Conservation (phyloP, 495 filamentous ascomycete genomes). For the Rostrohypoxylon terebratum region DNA sequence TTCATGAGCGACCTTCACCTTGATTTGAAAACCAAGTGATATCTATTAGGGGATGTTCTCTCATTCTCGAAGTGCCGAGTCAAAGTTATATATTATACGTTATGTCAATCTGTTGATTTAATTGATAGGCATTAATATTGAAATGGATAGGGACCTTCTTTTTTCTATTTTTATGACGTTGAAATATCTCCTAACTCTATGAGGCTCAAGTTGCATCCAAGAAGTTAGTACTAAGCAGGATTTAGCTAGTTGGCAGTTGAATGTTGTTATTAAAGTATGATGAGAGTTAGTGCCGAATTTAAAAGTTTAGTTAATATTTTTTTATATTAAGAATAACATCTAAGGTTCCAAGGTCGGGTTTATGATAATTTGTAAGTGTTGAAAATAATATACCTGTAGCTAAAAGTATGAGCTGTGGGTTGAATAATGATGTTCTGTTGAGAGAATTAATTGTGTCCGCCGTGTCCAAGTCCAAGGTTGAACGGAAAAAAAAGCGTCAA, state of each 20-base stretch:
- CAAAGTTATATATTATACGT: neutral
- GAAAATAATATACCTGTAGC: neutral
- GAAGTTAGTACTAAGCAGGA: neutral
- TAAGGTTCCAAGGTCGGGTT: no score
- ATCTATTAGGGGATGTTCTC: no score
- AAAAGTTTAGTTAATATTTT: neutral
- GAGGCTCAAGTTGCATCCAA: neutral
- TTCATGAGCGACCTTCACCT: no score
- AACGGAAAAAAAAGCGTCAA: conserved; percentile 15
- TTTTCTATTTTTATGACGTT: neutral
- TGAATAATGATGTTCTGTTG: neutral
- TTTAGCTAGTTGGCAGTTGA: neutral
- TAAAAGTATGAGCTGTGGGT: neutral
- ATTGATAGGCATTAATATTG: neutral
- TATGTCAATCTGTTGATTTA: neutral
- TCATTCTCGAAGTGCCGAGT: no score
- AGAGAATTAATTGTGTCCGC: neutral
- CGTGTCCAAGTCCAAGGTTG: neutral
- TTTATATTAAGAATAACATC: neutral
- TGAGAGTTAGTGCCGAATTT: neutral
- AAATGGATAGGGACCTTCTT: neutral
- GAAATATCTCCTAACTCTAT: neutral
- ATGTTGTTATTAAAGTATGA: neutral
- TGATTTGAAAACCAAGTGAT: no score
- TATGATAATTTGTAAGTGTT: neutral